Evolutionary conservation across 805 yeast species (phyloP).

Genomic region (Cephaloascus albidus): DNA sequence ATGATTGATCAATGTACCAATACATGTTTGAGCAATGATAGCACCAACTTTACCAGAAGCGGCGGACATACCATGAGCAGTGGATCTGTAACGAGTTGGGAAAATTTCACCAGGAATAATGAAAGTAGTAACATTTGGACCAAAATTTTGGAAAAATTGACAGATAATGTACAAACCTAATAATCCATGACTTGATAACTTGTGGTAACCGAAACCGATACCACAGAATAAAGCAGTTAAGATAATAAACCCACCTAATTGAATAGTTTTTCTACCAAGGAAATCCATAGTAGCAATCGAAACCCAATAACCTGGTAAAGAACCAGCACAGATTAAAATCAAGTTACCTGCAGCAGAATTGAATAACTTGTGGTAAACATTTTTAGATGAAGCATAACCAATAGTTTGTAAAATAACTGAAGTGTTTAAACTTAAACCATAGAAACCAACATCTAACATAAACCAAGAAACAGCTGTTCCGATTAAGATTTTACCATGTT

Average conservation of each 20-base stretch:
- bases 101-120: constrained; percentile 85
- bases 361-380: constrained; percentile 63
- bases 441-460: constrained; percentile 81
- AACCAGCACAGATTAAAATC: constrained; percentile 90
- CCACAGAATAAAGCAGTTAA: constrained; percentile 67
- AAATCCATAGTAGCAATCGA: constrained; percentile 72
- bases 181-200: constrained; percentile 53
- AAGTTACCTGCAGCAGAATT: constrained; percentile 86
- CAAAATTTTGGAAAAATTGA: constrained; percentile 86
- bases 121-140: constrained; percentile 90
- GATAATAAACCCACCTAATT: constrained; percentile 63
- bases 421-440: constrained; percentile 81
- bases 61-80: constrained; percentile 93
- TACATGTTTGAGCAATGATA: constrained; percentile 79
- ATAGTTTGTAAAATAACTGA: constrained; percentile 72
- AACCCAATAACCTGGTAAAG: constrained; percentile 90
- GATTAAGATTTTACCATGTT: constrained; percentile 67
- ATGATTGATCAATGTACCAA: constrained; percentile 78
- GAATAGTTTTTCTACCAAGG: constrained; percentile 80
- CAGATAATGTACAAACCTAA: constrained; percentile 71
- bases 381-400: constrained; percentile 68
- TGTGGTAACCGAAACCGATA: constrained; percentile 80
- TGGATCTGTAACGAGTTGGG: constrained; percentile 94
- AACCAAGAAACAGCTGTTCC: constrained; percentile 95
- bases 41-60: constrained; percentile 92